Conservation (phyloP, 164 flowering plant species). For the Liriodendron chinense region DNA sequence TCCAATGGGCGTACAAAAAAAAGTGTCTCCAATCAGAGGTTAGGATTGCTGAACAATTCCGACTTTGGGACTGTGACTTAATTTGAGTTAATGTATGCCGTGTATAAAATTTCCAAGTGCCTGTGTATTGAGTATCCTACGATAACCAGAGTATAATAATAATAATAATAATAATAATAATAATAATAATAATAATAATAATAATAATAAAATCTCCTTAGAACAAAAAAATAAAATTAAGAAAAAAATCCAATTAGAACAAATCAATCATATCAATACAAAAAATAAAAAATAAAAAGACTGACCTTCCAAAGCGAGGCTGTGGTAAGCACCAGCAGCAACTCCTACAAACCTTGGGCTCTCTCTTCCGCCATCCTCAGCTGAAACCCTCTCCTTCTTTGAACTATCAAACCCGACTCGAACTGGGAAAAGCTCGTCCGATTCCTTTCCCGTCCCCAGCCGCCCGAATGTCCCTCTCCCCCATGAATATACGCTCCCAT, state of each 20-base stretch:
- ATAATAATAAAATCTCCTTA: no score
- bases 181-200: no score
- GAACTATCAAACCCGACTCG: conserved; percentile 40
- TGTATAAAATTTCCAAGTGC: no score
- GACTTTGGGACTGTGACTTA: no score
- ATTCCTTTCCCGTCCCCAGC: conserved; percentile 74
- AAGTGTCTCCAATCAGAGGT: no score
- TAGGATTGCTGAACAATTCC: no score
- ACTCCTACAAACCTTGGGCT: conserved; percentile 53
- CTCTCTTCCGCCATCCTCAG: conserved; percentile 3
- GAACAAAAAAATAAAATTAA: not conserved
- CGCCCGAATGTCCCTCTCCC: conserved; percentile 90
- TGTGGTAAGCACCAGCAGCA: conserved; percentile 93
- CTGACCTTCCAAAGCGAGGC: conserved; percentile 78
- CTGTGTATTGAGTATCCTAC: no score
- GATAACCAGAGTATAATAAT: no score
- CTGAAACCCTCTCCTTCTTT: conserved; percentile 5
- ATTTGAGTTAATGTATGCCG: no score
- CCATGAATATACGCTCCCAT: conserved; percentile 78
- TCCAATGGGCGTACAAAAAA: no score
- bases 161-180: no score
- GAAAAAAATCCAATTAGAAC: not conserved
- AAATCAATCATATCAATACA: no score
- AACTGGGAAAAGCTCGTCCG: conserved; percentile 66
- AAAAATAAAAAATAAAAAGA: not conserved